Conservation (phyloP, 1,139 yeast species). For the Eremothecium gossypii region DNA sequence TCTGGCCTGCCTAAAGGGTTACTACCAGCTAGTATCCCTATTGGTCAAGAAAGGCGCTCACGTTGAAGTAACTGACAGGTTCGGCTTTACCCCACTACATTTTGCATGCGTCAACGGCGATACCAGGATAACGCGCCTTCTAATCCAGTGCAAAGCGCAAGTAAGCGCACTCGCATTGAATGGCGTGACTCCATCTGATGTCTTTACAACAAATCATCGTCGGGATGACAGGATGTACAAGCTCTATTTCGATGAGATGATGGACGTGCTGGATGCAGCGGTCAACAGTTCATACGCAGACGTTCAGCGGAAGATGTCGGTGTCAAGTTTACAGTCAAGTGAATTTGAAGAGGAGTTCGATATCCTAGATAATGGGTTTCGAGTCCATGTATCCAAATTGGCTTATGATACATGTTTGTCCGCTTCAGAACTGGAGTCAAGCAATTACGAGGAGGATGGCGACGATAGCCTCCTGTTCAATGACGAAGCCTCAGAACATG, state of each 20-base stretch:
- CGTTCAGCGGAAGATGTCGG: constrained; percentile 17
- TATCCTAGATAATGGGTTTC: constrained; percentile 19
- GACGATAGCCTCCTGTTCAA: constrained; percentile 23
- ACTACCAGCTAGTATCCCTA: constrained; percentile 48
- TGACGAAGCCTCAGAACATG: constrained; percentile 15
- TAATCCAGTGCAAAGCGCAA: constrained; percentile 47
- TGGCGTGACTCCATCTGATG: constrained; percentile 43
- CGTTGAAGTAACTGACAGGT: constrained; percentile 62
- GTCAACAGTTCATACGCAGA: constrained; percentile 1
- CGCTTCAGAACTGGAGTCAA: constrained; percentile 22
- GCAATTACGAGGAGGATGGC: constrained; percentile 28
- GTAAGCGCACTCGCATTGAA: constrained; percentile 46
- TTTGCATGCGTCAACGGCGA: constrained; percentile 74
- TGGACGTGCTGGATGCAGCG: constrained; percentile 9
- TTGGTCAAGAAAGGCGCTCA: constrained; percentile 74
- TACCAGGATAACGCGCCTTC: constrained; percentile 40
- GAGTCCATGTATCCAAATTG: constrained; percentile 24
- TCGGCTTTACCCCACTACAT: constrained; percentile 81
- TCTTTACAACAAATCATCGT: constrained; percentile 35
- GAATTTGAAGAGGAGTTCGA: constrained; percentile 41
- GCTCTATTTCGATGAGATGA: constrained; percentile 12
- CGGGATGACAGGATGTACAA: constrained; percentile 12
- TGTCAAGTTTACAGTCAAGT: constrained; percentile 47
- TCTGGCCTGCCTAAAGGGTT: constrained; percentile 70
- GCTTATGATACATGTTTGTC: constrained; percentile 20